Conservation (phyloP, 1,284 basidiomycete species). For the Sutorius eximius region DNA sequence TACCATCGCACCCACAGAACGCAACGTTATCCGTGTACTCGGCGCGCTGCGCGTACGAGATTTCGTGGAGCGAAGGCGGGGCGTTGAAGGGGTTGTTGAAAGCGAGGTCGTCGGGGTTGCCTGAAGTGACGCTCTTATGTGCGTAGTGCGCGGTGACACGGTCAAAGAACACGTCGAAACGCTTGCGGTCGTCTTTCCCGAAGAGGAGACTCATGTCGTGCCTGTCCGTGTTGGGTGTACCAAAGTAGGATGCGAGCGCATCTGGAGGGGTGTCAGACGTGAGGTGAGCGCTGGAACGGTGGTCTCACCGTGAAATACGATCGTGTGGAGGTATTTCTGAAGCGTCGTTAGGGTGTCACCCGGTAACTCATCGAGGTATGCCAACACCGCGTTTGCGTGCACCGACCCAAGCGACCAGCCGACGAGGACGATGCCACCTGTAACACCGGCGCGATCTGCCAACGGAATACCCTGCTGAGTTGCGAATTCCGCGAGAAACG, state of each 20-base stretch:
- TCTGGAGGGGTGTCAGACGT: slow-evolving; percentile 8
- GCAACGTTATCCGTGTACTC: slow-evolving; percentile 14
- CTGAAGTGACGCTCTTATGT: slow-evolving; percentile 20
- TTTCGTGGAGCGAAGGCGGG: slow-evolving; percentile 15
- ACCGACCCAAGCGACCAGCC: slow-evolving; percentile 28
- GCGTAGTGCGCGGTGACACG: slow-evolving; percentile 17
- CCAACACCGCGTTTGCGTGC: slow-evolving; percentile 16
- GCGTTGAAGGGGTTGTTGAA: slow-evolving; percentile 8
- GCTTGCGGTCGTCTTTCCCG: slow-evolving; percentile 12
- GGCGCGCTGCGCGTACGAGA: slow-evolving; percentile 18
- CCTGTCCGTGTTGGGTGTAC: neutral
- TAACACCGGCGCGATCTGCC: neutral
- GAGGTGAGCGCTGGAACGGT: neutral
- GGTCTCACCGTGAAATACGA: slow-evolving; percentile 23
- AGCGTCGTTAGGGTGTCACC: slow-evolving; percentile 11
- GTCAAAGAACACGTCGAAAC: slow-evolving; percentile 17
- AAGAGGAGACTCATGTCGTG: neutral
- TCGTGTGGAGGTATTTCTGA: slow-evolving; percentile 26
- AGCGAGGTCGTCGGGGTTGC: slow-evolving; percentile 24
- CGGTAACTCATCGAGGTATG: slow-evolving; percentile 21
- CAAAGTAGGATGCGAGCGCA: neutral
- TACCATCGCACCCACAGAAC: slow-evolving; percentile 17
- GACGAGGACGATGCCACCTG: slow-evolving; percentile 23
- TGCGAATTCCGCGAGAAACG: slow-evolving; percentile 26
- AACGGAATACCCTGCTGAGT: slow-evolving; percentile 21